A percentile compares a stretch with the other conserved stretches of the same genome.
Conservation (phyloP, 2,329 filamentous ascomycete genomes). For the Cladosporium sp. region DNA sequence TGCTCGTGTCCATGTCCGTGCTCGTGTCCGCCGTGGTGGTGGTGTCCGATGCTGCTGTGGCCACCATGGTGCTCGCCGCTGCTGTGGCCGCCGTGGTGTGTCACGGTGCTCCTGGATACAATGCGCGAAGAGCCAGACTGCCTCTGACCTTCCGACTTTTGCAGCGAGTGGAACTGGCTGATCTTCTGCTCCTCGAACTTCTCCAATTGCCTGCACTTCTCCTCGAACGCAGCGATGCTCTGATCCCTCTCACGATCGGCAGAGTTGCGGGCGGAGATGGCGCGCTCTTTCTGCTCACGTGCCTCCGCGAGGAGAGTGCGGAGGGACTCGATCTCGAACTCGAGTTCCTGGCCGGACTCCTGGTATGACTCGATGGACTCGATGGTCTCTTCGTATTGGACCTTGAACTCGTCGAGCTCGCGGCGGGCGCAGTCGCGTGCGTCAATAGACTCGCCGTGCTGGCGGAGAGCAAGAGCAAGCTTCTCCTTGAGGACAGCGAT, state of each 20-base stretch:
- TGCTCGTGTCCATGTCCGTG: not conserved
- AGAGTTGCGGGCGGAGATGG: slow-evolving; percentile 30
- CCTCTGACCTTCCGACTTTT: not conserved
- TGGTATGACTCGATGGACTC: slow-evolving; percentile 20
- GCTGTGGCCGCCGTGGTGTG: slow-evolving; percentile 2
- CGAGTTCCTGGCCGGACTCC: slow-evolving; percentile 10
- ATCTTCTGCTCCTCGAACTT: slow-evolving; percentile 25
- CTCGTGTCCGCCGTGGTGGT: not conserved
- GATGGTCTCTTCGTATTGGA: slow-evolving; percentile 31
- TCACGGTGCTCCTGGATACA: slow-evolving; percentile 8
- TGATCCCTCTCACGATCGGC: slow-evolving; percentile 33
- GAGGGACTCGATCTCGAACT: slow-evolving; percentile 34
- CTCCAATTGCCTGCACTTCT: slow-evolving; percentile 33
- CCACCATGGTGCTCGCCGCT: not conserved
- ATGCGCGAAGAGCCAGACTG: not conserved
- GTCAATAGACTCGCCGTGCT: slow-evolving; percentile 27
- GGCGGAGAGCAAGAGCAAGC: slow-evolving; percentile 27
- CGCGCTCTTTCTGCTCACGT: slow-evolving; percentile 34
- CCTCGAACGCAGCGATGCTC: slow-evolving; percentile 26
- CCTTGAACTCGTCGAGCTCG: slow-evolving; percentile 29
- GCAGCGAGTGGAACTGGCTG: slow-evolving; percentile 5
- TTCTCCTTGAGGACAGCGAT: slow-evolving; percentile 30
- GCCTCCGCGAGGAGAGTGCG: slow-evolving; percentile 31
- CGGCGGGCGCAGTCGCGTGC: slow-evolving; percentile 28
- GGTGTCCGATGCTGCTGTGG: not conserved